Evolutionary conservation across 345 rosid species (phyloP).

Genomic region (Kandelia obovata): DNA sequence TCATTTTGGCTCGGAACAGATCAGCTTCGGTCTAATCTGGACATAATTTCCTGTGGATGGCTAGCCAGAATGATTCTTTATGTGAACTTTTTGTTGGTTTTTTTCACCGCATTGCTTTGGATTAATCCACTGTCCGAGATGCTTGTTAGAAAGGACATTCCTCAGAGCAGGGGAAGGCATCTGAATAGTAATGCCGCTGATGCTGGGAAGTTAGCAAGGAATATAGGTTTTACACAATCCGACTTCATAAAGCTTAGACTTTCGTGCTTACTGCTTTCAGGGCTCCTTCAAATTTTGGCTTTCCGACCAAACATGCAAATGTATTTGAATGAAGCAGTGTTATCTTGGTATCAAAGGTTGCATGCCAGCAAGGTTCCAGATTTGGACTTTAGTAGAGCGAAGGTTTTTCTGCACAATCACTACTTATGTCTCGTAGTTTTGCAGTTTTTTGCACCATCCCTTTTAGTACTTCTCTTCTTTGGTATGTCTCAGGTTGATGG

Average conservation of each 20-base stretch:
- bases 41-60: slow-evolving; percentile 77
- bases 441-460: slow-evolving; percentile 69
- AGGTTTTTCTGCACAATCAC: slow-evolving; percentile 89
- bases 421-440: slow-evolving; percentile 66
- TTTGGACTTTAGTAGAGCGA: slow-evolving; percentile 84
- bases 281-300: slow-evolving; percentile 53
- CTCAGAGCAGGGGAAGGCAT: slow-evolving; percentile 18
- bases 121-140: slow-evolving; percentile 63
- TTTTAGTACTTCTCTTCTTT: slow-evolving; percentile 57
- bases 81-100: slow-evolving; percentile 36
- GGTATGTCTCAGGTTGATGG: slow-evolving; percentile 62
- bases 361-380: slow-evolving; percentile 86
- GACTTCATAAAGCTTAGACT: slow-evolving; percentile 53
- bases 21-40: slow-evolving; percentile 61
- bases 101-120: slow-evolving; percentile 77
- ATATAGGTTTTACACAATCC: slow-evolving; percentile 47
- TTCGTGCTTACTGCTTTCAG: slow-evolving; percentile 52
- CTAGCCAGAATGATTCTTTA: slow-evolving; percentile 61
- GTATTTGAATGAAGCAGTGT: slow-evolving; percentile 86
- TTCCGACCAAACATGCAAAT: slow-evolving; percentile 74
- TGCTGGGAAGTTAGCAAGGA: slow-evolving; percentile 48
- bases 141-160: slow-evolving; percentile 34
- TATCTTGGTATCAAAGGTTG: slow-evolving; percentile 88
- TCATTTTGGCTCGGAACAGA: slow-evolving; percentile 94
- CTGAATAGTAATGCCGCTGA: slow-evolving; percentile 1